These are phyloP conservation scores for Scheffersomyces cryptocercus DNA, from an alignment of 1,139 yeast genomes.

Conservation along the genomic window DNA sequence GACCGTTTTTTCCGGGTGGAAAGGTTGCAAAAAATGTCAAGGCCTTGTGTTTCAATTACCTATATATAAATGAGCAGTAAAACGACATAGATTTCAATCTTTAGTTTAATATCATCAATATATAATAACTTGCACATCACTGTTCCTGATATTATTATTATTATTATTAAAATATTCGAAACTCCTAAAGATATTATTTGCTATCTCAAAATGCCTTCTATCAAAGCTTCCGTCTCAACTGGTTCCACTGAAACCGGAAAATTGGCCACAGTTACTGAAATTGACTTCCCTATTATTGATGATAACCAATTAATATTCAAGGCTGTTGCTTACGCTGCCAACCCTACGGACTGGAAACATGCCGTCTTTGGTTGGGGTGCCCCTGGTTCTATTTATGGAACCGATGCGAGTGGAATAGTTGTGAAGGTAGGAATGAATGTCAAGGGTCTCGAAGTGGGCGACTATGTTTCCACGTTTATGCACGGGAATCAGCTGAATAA, in stretches of 20 bases:
- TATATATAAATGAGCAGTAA: no score
- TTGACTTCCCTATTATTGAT: constrained; percentile 39
- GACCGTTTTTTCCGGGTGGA: no score
- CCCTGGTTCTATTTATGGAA: constrained; percentile 53
- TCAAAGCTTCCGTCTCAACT: constrained; percentile 27
- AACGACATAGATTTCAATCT: no score
- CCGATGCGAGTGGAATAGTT: constrained; percentile 64
- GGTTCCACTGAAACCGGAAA: constrained; percentile 20
- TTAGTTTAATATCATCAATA: no score
- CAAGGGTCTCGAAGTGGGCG: constrained; percentile 51
- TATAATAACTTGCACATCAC: no score
- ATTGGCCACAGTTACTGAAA: constrained; percentile 22
- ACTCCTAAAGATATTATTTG: constrained; percentile 4
- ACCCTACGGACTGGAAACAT: constrained; percentile 79
- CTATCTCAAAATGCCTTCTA: constrained; percentile 13
- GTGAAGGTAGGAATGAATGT: constrained; percentile 57
- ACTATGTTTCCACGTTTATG: constrained; percentile 38
- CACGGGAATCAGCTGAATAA: constrained; percentile 21
- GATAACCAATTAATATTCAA: constrained; percentile 51
- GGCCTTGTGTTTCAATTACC: no score
- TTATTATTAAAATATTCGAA: no score
- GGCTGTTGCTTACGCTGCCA: constrained; percentile 58
- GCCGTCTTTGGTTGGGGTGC: constrained; percentile 34
- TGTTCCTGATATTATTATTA: no score
- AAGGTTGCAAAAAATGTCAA: no score